Evolutionary conservation across 2,329 filamentous ascomycete genomes (phyloP), one percentile per base, ranked within the genome.

Genomic region (Podosphaera aphanis): DNA sequence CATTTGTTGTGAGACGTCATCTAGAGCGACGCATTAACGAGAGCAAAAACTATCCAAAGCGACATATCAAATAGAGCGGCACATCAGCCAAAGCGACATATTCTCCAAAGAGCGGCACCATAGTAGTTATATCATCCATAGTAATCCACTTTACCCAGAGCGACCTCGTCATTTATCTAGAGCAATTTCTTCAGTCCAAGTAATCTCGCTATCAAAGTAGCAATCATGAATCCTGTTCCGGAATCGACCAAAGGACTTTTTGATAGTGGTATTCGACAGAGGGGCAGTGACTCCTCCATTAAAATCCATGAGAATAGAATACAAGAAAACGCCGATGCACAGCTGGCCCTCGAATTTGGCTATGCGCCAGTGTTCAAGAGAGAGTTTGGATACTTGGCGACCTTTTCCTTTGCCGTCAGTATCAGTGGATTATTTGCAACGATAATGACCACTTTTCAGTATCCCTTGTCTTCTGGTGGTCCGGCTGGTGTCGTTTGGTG

Each of bases 401-500:
- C 69, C 50, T 72, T 76, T 58, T 74, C 70, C 45, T 76, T 74
- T 53, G 71, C 71, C 44, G 67, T 74, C 53, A 67, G 64, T 52
- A 70, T 74, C 52, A 66, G 63, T 43, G 70, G 70, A 38, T 62
- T 73, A 18, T 73, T 71, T 53, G 64, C 69, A 23, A 72, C 69
- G 7, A 64, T 70, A 48, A 66, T 68, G 52, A 72, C 70, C 2
- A 74, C 71, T 27, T 70, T 71, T 53, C 62, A 61, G 11, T 71
- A 67, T 52, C 69, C 70, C 1, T 61, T 74, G 21, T 58, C 61
- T 38, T 69, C 69, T 13, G 69, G 69, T 49, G 71, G 71, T 44
- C 62, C 66, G 31, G 65, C 69, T 20, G 64, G 69, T 5, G 68
- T 64, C 6, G 64, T 74, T 3, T 74, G 71, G 70, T 72, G 66